These are phyloP conservation scores for Clonostachys sp. DNA, from an alignment of 2,329 filamentous ascomycete species.

Conservation along the genomic window DNA sequence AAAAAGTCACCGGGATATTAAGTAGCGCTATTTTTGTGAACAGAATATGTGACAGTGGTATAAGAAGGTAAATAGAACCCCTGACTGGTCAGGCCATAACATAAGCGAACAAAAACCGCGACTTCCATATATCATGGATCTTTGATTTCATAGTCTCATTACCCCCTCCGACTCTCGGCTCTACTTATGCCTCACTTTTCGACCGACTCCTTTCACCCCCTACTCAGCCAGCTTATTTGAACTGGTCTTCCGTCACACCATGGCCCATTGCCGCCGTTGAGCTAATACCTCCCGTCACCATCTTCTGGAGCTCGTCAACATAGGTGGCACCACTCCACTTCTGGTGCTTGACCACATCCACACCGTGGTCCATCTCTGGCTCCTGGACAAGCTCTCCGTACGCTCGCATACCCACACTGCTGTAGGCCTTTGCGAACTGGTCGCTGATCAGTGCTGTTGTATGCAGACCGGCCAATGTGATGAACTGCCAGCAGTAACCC, in stretches of 20 bases:
- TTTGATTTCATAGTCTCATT: too few relatives aligned
- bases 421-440: conserved; percentile 80
- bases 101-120: too few relatives aligned
- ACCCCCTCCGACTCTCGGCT: too few relatives aligned
- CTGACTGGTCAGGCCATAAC: too few relatives aligned
- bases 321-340: conserved; percentile 98
- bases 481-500: conserved; percentile 99
- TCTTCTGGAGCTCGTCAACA: conserved; percentile 91
- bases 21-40: too few relatives aligned
- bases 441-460: conserved; percentile 90
- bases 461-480: conserved; percentile 96
- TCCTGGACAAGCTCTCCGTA: conserved; percentile 98
- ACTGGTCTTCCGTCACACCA: conserved; percentile 97
- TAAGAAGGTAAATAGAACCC: too few relatives aligned
- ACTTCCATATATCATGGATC: too few relatives aligned
- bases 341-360: conserved; percentile 98
- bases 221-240: conserved; percentile 28
- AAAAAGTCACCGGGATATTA: too few relatives aligned
- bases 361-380: conserved; percentile 85
- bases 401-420: conserved; percentile 83
- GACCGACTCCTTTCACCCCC: too few relatives aligned
- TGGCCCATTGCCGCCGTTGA: conserved; percentile 95
- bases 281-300: conserved; percentile 90
- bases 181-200: too few relatives aligned
- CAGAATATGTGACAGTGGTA: too few relatives aligned